These are phyloP conservation scores for Fistulinella prunicolor DNA, from an alignment of 768 basidiomycete genomes.

Conservation along the genomic window DNA sequence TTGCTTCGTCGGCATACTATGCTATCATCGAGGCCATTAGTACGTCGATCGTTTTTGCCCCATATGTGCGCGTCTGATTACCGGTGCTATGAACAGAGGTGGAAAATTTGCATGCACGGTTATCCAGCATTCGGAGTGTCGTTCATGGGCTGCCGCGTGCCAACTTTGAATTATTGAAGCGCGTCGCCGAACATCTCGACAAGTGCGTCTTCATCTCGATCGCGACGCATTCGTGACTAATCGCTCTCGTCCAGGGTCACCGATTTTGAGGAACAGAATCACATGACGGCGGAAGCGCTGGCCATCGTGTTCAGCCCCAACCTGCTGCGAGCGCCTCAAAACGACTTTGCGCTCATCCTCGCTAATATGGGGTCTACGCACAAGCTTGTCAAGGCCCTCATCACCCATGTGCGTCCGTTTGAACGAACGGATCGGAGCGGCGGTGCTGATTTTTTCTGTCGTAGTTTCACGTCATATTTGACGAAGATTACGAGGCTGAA, in stretches of 20 bases:
- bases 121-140: constrained; percentile 61
- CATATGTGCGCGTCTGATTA: constrained; percentile 5
- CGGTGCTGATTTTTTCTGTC: not conserved
- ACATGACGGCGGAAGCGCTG: constrained; percentile 84
- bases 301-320: constrained; percentile 88
- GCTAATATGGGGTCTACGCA: constrained; percentile 79
- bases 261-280: constrained; percentile 83
- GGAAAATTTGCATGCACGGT: constrained; percentile 64
- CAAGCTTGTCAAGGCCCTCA: constrained; percentile 71
- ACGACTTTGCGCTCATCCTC: constrained; percentile 73
- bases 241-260: constrained; percentile 54
- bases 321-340: constrained; percentile 71
- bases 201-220: constrained; percentile 39
- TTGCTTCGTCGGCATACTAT: constrained; percentile 66
- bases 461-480: constrained; percentile 72
- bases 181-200: constrained; percentile 83
- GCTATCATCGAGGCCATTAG: constrained; percentile 70
- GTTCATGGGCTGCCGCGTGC: constrained; percentile 67
- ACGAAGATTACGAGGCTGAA: constrained; percentile 58
- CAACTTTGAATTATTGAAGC: constrained; percentile 76
- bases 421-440: not conserved
- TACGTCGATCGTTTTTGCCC: constrained; percentile 33
- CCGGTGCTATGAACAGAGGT: constrained; percentile 44
- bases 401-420: constrained; percentile 60
- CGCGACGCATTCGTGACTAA: not conserved